Evolutionary conservation across 495 filamentous ascomycete genomes (phyloP).

Genomic region (Aspergillus panamensis): DNA sequence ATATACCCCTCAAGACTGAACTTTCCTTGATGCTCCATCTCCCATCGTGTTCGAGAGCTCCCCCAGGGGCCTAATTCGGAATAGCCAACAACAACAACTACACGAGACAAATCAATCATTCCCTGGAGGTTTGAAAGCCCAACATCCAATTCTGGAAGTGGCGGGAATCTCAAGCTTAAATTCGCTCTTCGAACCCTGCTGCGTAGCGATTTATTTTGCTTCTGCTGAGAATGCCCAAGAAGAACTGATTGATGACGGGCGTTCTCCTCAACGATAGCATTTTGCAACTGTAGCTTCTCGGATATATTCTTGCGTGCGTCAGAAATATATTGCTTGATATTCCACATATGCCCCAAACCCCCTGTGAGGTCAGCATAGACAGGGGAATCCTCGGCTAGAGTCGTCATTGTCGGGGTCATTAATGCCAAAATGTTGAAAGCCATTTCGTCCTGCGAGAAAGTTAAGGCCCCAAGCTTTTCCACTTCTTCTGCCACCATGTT

Average conservation of each 20-base stretch:
- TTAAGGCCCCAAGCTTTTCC: slow-evolving; percentile 91
- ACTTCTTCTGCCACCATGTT: slow-evolving; percentile 95
- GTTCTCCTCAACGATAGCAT: slow-evolving; percentile 17
- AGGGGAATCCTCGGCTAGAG: slow-evolving; percentile 54
- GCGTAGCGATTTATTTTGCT: not conserved
- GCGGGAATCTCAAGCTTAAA: slow-evolving; percentile 88
- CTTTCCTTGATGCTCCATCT: slow-evolving; percentile 94
- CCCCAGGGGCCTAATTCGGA: slow-evolving; percentile 96
- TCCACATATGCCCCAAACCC: slow-evolving; percentile 20
- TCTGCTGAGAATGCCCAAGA: slow-evolving; percentile 74
- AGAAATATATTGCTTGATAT: slow-evolving; percentile 22
- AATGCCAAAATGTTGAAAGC: slow-evolving; percentile 96
- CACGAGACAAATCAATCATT: slow-evolving; percentile 96
- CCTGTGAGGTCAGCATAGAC: slow-evolving; percentile 28
- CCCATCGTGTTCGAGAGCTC: slow-evolving; percentile 94
- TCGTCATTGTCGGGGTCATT: slow-evolving; percentile 91
- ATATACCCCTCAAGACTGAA: slow-evolving; percentile 99
- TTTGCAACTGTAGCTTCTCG: slow-evolving; percentile 64
- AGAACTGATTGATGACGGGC: slow-evolving; percentile 9
- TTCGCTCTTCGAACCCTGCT: slow-evolving; percentile 74
- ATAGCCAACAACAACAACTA: slow-evolving; percentile 95
- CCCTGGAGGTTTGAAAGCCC: slow-evolving; percentile 59
- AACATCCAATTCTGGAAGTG: slow-evolving; percentile 45
- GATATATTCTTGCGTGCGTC: slow-evolving; percentile 75
- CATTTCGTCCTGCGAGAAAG: slow-evolving; percentile 99